phyloP scores from a whole-genome alignment of 2,329 filamentous ascomycete species.

The Emmonsiellopsis sp. region DNA sequence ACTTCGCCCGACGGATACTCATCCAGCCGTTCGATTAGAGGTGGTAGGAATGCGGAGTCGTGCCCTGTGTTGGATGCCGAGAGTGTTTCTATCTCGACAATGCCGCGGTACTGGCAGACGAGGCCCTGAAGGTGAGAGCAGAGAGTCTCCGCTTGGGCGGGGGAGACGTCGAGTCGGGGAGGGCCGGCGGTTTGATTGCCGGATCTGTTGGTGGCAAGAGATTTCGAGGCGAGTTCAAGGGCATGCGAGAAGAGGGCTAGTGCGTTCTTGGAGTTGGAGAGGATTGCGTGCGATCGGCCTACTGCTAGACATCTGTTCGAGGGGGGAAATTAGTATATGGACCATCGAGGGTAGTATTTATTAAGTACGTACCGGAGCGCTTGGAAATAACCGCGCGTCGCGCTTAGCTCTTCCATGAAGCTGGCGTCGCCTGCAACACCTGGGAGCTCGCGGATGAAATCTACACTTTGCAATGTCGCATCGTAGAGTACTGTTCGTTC shows the following conservation, averaged over 20 bases:
- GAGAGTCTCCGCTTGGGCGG: slow-evolving; percentile 51
- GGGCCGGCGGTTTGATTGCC: slow-evolving; percentile 37
- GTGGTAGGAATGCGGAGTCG: slow-evolving; percentile 35
- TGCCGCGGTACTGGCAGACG: slow-evolving; percentile 70
- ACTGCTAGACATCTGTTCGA: slow-evolving; percentile 63
- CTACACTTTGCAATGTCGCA: slow-evolving; percentile 79
- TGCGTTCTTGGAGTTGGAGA: slow-evolving; percentile 64
- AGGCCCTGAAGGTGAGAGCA: slow-evolving; percentile 57
- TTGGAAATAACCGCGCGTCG: slow-evolving; percentile 73
- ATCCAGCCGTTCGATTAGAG: slow-evolving; percentile 65
- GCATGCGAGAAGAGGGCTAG: slow-evolving; percentile 77
- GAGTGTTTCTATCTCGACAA: slow-evolving; percentile 68
- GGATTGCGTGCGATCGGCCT: slow-evolving; percentile 71
- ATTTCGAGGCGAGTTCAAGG: slow-evolving; percentile 49
- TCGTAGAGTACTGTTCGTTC: slow-evolving; percentile 88
- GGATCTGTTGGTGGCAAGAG: slow-evolving; percentile 40
- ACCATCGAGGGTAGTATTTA: slow-evolving; percentile 6
- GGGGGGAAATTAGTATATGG: slow-evolving; percentile 6
- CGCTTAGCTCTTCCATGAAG: slow-evolving; percentile 69
- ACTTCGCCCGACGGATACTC: slow-evolving; percentile 64
- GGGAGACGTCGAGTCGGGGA: slow-evolving; percentile 60
- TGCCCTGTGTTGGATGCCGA: slow-evolving; percentile 38
- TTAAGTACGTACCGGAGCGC: slow-evolving; percentile 61
- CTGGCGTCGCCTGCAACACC: slow-evolving; percentile 76
- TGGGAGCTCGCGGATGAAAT: slow-evolving; percentile 79